phyloP scores from a whole-genome alignment of 768 basidiomycete species.

The Basidioascus undulatus region DNA sequence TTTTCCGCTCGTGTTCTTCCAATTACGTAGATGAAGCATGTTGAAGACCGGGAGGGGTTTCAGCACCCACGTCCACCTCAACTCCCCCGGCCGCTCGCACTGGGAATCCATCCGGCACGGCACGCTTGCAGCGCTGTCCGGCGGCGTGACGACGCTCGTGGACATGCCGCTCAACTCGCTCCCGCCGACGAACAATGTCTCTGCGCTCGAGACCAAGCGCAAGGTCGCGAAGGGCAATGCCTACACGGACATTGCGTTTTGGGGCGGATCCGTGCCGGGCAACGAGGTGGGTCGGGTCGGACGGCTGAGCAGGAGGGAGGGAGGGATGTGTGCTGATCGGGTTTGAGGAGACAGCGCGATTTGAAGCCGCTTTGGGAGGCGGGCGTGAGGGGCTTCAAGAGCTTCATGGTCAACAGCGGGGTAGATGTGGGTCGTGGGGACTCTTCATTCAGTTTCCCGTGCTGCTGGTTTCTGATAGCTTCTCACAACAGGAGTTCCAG shows the following conservation, averaged over 20 bases:
- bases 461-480: neutral
- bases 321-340: neutral
- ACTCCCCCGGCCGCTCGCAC: constrained; percentile 73
- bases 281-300: constrained; percentile 35
- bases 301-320: neutral
- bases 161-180: constrained; percentile 98
- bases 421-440: constrained; percentile 52
- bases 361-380: constrained; percentile 47
- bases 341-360: constrained; percentile 26
- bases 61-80: constrained; percentile 77
- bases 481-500: neutral
- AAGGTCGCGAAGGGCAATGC: constrained; percentile 46
- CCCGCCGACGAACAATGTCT: constrained; percentile 74
- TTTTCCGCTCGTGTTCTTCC: no score
- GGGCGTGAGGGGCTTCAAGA: constrained; percentile 90
- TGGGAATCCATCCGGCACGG: constrained; percentile 91
- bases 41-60: no score
- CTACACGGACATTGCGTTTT: constrained; percentile 64
- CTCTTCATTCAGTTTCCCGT: constrained; percentile 1
- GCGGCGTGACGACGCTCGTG: constrained; percentile 82
- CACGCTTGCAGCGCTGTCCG: constrained; percentile 70
- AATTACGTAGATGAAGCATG: no score
- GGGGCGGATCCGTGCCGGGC: constrained; percentile 84
- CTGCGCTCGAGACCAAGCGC: constrained; percentile 46
- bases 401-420: constrained; percentile 85